Evolutionary conservation across 2,329 filamentous ascomycete genomes (phyloP).

Genomic region (Emergomyces pasteurianus): DNA sequence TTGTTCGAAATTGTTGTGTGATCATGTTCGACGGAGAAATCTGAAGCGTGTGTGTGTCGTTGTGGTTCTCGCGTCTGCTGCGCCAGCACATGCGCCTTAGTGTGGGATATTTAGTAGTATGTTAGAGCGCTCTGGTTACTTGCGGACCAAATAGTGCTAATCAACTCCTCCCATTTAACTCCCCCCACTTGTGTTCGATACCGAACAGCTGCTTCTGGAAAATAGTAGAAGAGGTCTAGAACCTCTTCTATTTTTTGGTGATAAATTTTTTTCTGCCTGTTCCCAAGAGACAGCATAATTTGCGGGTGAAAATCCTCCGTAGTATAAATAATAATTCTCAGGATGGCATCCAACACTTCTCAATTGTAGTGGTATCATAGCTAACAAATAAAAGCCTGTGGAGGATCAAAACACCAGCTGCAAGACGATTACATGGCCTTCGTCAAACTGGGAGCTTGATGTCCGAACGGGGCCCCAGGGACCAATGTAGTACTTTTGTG

Average conservation of each 20-base stretch:
- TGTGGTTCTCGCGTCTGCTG: too few species aligned
- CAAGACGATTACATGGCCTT: not conserved
- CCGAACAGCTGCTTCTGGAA: not conserved
- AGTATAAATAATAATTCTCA: not conserved
- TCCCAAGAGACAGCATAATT: not conserved
- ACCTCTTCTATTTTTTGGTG: not conserved
- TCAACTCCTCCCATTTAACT: too few species aligned
- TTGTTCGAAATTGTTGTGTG: not conserved
- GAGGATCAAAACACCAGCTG: not conserved
- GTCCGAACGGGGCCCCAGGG: not conserved
- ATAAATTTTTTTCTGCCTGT: not conserved
- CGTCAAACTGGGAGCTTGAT: not conserved
- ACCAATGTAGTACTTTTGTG: too few species aligned
- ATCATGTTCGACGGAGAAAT: not conserved
- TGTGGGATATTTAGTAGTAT: too few species aligned
- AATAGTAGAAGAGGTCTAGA: not conserved
- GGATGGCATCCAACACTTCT: too few species aligned
- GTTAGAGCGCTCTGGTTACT: too few species aligned
- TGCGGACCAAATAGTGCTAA: too few species aligned
- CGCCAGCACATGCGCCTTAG: too few species aligned
- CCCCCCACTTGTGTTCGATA: not conserved
- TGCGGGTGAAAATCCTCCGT: not conserved
- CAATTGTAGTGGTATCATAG: too few species aligned
- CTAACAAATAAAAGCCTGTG: too few species aligned
- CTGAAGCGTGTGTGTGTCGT: too few species aligned